Percentiles rank a stretch among this genome's conserved stretches.
Evolutionary conservation across 164 flowering plant genomes (phyloP).

Genomic region (Liriodendron chinense): DNA sequence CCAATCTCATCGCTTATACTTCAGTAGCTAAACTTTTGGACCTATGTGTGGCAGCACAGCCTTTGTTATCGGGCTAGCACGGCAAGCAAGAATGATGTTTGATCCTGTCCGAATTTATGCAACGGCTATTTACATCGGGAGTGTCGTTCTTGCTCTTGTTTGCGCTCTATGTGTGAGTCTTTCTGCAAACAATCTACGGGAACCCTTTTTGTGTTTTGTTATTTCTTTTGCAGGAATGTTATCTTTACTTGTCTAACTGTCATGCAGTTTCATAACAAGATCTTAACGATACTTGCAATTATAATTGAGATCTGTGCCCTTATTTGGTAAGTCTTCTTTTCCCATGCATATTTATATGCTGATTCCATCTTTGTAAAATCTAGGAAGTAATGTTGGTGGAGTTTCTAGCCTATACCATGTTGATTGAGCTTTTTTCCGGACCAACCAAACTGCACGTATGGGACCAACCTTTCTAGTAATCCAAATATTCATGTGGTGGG

Average conservation of each 20-base stretch:
- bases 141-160: constrained; percentile 66
- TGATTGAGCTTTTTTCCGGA: neutral
- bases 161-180: constrained; percentile 77
- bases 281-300: constrained; percentile 73
- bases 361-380: neutral
- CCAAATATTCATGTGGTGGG: neutral
- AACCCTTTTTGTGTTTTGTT: neutral
- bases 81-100: constrained; percentile 80
- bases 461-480: neutral
- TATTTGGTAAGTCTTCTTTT: constrained; percentile 56
- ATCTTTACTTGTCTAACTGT: constrained; percentile 3
- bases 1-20: neutral
- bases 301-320: constrained; percentile 86
- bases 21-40: constrained; percentile 14
- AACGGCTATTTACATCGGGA: constrained; percentile 63
- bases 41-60: constrained; percentile 72
- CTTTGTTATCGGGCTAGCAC: constrained; percentile 66
- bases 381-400: neutral
- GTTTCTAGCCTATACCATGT: neutral
- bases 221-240: neutral
- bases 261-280: constrained; percentile 84
- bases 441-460: neutral
- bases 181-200: neutral
- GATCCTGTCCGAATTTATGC: constrained; percentile 78
- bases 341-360: neutral